Evolutionary conservation across 163 green algal genomes (phyloP).

Genomic region (Volvox carteri): DNA sequence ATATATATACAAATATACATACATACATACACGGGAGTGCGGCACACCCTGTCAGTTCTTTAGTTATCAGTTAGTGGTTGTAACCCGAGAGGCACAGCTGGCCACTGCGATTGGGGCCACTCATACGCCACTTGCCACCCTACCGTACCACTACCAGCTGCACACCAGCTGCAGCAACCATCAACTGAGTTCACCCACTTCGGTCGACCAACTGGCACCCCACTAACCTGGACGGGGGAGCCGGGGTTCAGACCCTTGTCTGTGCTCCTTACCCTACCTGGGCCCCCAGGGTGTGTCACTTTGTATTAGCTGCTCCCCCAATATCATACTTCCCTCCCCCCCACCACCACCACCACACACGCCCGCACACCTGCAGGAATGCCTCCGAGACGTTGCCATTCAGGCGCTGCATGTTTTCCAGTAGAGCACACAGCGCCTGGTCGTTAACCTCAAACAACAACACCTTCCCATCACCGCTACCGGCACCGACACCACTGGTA

Average conservation of each 20-base stretch:
- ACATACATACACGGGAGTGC: background rate
- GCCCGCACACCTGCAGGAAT: background rate
- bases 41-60: background rate
- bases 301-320: too few relatives aligned
- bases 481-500: background rate
- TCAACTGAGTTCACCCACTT: background rate
- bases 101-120: too few relatives aligned
- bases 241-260: too few relatives aligned
- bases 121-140: too few relatives aligned
- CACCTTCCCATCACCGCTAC: background rate
- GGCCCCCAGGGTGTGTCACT: too few relatives aligned
- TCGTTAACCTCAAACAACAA: background rate
- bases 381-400: background rate
- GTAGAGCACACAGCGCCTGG: background rate
- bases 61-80: background rate
- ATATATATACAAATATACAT: background rate
- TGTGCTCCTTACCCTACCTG: too few relatives aligned
- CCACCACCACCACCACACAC: background rate
- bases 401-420: background rate
- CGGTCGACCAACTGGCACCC: background rate
- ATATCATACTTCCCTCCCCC: background rate
- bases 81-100: background rate
- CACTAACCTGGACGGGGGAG: too few relatives aligned
- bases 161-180: background rate
- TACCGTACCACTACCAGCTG: too few relatives aligned